phyloP scores from a whole-genome alignment of 129 eudicot genomes.

The Silybum marianum region DNA sequence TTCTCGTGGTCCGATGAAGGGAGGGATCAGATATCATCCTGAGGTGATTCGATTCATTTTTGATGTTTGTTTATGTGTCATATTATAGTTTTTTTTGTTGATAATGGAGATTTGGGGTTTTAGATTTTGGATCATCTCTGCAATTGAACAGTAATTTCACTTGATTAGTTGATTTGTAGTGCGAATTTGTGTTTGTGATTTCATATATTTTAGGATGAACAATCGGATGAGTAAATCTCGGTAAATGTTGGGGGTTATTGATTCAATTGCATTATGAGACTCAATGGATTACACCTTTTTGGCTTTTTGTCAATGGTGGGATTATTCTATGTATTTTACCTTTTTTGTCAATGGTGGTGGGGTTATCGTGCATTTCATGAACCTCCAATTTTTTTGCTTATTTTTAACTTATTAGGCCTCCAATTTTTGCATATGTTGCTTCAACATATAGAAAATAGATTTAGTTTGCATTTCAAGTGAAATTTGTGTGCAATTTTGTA shows the following conservation, averaged over 20 bases:
- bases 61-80: neutral
- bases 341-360: constrained; percentile 1
- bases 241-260: neutral
- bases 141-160: constrained; percentile 1
- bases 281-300: neutral
- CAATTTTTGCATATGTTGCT: neutral
- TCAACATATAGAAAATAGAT: neutral
- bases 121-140: neutral
- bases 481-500: neutral
- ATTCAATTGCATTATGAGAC: neutral
- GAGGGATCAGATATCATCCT: constrained; percentile 83
- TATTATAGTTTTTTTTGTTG: constrained; percentile 8
- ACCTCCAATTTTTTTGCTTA: neutral
- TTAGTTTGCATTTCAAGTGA: neutral
- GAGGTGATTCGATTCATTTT: constrained; percentile 41
- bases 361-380: neutral
- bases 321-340: neutral
- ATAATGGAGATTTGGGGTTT: constrained; percentile 6
- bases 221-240: neutral
- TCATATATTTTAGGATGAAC: neutral
- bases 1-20: constrained; percentile 88
- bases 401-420: neutral
- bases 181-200: neutral
- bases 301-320: constrained; percentile 1
- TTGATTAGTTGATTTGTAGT: neutral